Conservation (phyloP, 23 red algal genomes). For the Gracilaria gracilis region DNA sequence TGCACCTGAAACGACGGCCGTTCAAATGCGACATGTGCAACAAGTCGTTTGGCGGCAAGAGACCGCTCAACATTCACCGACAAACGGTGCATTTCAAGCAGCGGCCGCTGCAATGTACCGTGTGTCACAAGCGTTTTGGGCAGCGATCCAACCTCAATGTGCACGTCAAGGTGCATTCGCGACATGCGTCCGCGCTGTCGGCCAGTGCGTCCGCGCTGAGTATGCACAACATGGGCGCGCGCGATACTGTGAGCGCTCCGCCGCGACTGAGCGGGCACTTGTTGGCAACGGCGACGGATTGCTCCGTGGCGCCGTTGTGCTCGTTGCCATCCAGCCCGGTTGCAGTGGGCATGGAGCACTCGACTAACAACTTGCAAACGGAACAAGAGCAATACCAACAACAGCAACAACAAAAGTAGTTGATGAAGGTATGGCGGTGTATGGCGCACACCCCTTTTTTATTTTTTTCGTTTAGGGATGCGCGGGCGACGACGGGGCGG, state of each 20-base stretch:
- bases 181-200: background rate
- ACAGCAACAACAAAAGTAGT: too few species aligned
- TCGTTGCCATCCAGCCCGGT: background rate
- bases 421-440: too few species aligned
- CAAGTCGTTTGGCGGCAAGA: constrained; percentile 71
- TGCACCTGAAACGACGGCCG: constrained; percentile 60
- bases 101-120: constrained; percentile 55
- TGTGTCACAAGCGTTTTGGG: constrained; percentile 61
- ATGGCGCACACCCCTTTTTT: too few species aligned
- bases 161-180: constrained; percentile 51
- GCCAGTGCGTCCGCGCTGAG: background rate
- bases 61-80: constrained; percentile 66
- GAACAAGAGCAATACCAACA: too few species aligned
- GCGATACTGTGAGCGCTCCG: too few species aligned
- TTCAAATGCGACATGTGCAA: constrained; percentile 64
- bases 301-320: too few species aligned
- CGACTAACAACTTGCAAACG: too few species aligned
- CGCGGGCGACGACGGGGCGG: too few species aligned
- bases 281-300: background rate
- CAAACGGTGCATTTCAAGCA: constrained; percentile 68
- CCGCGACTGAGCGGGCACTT: too few species aligned
- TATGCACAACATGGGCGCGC: background rate
- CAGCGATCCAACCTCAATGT: constrained; percentile 69
- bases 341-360: too few species aligned
- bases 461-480: too few species aligned